These are phyloP conservation scores for Austroboletus rostrupii DNA, from an alignment of 1,284 basidiomycete genomes.

Conservation along the genomic window DNA sequence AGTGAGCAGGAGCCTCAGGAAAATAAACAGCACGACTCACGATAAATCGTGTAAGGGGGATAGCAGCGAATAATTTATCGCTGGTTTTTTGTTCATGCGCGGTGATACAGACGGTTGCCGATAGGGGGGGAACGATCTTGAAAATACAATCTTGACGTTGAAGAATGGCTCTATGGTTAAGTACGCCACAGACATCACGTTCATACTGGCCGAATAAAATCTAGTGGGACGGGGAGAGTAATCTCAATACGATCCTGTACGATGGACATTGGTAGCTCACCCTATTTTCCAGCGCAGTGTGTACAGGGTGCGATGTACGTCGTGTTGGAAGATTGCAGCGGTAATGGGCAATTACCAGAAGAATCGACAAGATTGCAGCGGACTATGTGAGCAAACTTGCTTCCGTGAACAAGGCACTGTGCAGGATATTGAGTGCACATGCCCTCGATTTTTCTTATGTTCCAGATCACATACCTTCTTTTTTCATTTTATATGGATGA, in stretches of 20 bases:
- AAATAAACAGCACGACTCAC: slow-evolving; percentile 3
- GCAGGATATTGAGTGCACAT: slow-evolving; percentile 16
- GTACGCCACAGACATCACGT: no score
- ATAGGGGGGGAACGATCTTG: no score
- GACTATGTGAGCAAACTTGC: background rate
- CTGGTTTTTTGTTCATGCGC: no score
- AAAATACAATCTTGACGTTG: no score
- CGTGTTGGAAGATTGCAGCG: fast-evolving
- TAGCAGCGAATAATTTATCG: no score
- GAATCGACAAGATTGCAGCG: background rate
- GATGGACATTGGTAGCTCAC: slow-evolving; percentile 2
- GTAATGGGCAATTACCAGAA: slow-evolving; percentile 1
- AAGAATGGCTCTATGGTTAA: no score
- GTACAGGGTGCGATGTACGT: slow-evolving; percentile 10
- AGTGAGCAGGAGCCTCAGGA: background rate
- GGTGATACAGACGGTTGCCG: no score
- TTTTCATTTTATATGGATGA: slow-evolving; percentile 16
- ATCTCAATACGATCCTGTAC: background rate
- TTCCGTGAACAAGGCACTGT: slow-evolving; percentile 11
- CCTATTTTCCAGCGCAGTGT: slow-evolving; percentile 1
- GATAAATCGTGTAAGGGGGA: background rate
- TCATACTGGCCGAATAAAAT: background rate
- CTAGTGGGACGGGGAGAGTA: background rate
- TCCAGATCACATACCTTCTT: slow-evolving; percentile 17
- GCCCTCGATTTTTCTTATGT: slow-evolving; percentile 3